Evolutionary conservation across 2,329 filamentous ascomycete species (phyloP).

Genomic region (Scytalidium sp.): DNA sequence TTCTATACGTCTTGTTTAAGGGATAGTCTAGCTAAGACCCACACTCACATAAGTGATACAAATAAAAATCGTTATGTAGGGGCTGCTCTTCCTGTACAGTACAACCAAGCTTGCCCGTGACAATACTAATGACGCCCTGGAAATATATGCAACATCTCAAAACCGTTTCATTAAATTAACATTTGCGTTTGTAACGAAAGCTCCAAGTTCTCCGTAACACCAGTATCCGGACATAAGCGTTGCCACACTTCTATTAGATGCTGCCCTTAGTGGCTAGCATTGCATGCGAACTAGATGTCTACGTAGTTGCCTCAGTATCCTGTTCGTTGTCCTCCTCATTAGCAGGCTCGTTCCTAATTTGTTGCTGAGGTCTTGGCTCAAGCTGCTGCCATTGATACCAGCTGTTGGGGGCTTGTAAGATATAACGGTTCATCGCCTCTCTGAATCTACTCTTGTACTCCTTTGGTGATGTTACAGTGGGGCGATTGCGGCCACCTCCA

Average conservation of each 20-base stretch:
- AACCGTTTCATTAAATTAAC: no score
- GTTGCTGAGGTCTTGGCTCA: neutral
- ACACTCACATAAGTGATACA: no score
- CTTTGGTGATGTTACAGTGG: slow-evolving; percentile 94
- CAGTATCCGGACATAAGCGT: neutral
- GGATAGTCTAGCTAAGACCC: no score
- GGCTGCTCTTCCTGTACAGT: no score
- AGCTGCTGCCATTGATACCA: slow-evolving; percentile 20
- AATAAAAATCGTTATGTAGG: no score
- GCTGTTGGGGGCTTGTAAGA: slow-evolving; percentile 30
- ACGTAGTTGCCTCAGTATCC: neutral
- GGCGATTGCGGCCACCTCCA: slow-evolving; percentile 73
- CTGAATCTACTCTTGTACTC: slow-evolving; percentile 86
- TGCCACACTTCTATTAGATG: neutral
- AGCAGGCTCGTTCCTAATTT: slow-evolving; percentile 1
- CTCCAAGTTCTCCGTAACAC: neutral
- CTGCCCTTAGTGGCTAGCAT: neutral
- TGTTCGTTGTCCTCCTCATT: neutral
- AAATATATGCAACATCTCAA: no score
- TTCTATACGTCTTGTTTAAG: no score
- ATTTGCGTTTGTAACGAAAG: neutral
- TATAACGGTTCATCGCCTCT: slow-evolving; percentile 91
- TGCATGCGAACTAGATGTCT: neutral
- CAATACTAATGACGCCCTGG: no score
- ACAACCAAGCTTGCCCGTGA: no score